phyloP scores from a whole-genome alignment of 1,284 basidiomycete genomes.

The Inonotus obliquus region DNA sequence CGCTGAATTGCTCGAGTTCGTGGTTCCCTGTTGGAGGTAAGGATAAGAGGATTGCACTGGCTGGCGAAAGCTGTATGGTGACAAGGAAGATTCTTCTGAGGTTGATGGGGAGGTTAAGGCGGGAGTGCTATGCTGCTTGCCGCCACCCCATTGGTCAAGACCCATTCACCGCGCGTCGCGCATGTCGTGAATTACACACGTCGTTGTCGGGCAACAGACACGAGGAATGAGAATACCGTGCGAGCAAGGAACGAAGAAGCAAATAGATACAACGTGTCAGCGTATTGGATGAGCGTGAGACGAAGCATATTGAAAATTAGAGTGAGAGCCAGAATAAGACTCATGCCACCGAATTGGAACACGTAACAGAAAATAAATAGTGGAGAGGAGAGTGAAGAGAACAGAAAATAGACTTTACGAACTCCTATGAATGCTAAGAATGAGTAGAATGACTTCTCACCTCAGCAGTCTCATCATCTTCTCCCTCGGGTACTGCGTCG shows the following conservation, averaged over 20 bases:
- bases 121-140: slow-evolving; percentile 5
- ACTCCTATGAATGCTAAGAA: neutral
- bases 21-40: neutral
- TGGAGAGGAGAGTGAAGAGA: neutral
- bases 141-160: neutral
- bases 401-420: neutral
- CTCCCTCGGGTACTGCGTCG: slow-evolving; percentile 5
- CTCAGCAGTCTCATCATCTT: slow-evolving; percentile 6
- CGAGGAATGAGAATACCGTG: neutral
- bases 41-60: neutral
- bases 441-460: slow-evolving; percentile 2
- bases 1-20: neutral
- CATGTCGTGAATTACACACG: neutral
- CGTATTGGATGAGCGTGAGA: neutral
- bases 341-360: slow-evolving; percentile 10
- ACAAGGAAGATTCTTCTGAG: slow-evolving; percentile 15
- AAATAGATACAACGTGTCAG: neutral
- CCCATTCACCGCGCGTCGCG: neutral
- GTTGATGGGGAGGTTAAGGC: slow-evolving; percentile 15
- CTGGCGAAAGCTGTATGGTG: slow-evolving; percentile 5
- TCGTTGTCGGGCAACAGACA: neutral
- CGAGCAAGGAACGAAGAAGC: neutral
- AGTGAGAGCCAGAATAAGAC: neutral
- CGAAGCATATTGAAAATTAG: neutral
- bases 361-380: neutral